phyloP scores from a whole-genome alignment of 1,139 yeast genomes.

The Kluyveromyces marxianus region DNA sequence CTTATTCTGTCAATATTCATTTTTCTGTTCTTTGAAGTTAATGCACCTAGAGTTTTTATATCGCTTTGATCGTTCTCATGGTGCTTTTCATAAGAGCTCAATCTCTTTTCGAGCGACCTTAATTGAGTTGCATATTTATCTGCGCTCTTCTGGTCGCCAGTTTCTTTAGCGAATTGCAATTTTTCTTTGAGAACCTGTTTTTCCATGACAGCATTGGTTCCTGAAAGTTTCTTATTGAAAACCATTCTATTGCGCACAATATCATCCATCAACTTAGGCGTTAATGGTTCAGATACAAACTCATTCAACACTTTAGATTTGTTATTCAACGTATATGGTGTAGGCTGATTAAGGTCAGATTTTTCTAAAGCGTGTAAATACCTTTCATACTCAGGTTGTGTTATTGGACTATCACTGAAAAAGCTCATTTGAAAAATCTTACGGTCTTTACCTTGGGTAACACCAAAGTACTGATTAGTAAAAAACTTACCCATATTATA shows the following conservation, averaged over 20 bases:
- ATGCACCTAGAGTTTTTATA: slow-evolving; percentile 30
- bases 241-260: slow-evolving; percentile 69
- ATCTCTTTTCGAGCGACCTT: slow-evolving; percentile 42
- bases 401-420: slow-evolving; percentile 69
- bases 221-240: slow-evolving; percentile 47
- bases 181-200: slow-evolving; percentile 69
- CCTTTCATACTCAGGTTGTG: slow-evolving; percentile 61
- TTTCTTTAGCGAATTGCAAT: slow-evolving; percentile 68
- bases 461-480: slow-evolving; percentile 53
- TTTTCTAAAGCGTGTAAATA: slow-evolving; percentile 56
- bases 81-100: slow-evolving; percentile 36
- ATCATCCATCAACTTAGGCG: slow-evolving; percentile 69
- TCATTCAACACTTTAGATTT: slow-evolving; percentile 55
- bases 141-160: slow-evolving; percentile 45
- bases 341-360: slow-evolving; percentile 52
- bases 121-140: slow-evolving; percentile 34
- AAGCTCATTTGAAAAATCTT: slow-evolving; percentile 68
- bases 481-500: slow-evolving; percentile 49
- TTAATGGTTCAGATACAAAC: slow-evolving; percentile 58
- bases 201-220: slow-evolving; percentile 73
- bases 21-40: slow-evolving; percentile 61
- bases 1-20: slow-evolving; percentile 71
- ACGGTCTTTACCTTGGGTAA: slow-evolving; percentile 47
- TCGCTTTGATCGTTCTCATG: slow-evolving; percentile 32
- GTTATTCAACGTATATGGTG: slow-evolving; percentile 55